Percentiles rank a stretch among this genome's conserved stretches.
These are phyloP conservation scores for Cyclotella baltica DNA, from an alignment of 108 stramenopile genomes.

Conservation along the genomic window DNA sequence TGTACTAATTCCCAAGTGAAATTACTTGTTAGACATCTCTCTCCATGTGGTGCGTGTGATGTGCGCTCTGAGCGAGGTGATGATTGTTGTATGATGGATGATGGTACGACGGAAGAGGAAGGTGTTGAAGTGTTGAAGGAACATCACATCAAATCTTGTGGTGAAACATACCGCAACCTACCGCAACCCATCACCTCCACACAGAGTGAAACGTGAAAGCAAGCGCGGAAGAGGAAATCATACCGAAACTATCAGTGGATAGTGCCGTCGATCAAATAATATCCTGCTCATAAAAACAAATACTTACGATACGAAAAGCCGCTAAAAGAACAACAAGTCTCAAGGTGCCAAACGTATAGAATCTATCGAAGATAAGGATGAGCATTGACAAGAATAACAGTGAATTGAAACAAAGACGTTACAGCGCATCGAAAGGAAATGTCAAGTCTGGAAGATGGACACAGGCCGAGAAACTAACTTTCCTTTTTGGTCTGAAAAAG, in stretches of 20 bases:
- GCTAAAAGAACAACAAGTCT: not conserved
- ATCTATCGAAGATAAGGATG: not conserved
- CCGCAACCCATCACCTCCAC: not conserved
- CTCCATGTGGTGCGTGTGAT: not conserved
- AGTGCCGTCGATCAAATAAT: not conserved
- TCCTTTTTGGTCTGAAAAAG: slow-evolving; percentile 28
- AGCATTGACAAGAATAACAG: slow-evolving; percentile 9
- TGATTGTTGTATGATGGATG: too few relatives aligned
- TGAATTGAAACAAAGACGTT: not conserved
- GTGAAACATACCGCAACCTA: slow-evolving; percentile 9
- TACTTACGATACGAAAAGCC: not conserved
- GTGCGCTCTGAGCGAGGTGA: not conserved
- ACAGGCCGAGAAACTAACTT: slow-evolving; percentile 30
- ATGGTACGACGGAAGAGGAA: too few relatives aligned
- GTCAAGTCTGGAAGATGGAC: slow-evolving; percentile 33
- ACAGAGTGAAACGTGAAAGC: not conserved
- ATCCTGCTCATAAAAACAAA: too few relatives aligned
- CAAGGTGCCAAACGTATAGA: not conserved
- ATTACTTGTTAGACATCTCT: not conserved
- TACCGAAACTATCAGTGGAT: not conserved
- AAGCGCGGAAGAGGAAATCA: not conserved
- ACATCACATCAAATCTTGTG: not conserved
- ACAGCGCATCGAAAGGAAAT: not conserved
- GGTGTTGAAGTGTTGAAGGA: slow-evolving; percentile 14
- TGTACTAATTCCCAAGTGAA: not conserved